Evolutionary conservation across 2,329 filamentous ascomycete genomes (phyloP), one percentile per base, ranked within the genome.

Genomic region (Penicillium sp.): DNA sequence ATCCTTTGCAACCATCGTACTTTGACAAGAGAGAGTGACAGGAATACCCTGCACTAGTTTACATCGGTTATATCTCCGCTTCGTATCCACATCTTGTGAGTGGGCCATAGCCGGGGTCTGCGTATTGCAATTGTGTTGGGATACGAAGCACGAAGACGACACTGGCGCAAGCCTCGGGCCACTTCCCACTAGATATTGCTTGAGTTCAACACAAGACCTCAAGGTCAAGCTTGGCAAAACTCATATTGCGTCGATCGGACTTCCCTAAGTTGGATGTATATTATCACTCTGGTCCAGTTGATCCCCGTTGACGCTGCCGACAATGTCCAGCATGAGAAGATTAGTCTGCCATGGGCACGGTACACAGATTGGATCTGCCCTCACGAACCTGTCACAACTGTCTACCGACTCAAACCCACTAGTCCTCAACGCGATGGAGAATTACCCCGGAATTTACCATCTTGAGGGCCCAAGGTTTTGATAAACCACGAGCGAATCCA

Each of bases 141-240:
- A 36, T 36, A 45, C 42, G 2, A 42, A 45, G 26, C 23, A 45
- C 42, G 2, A 42, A 45, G 26, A 33, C 16, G 12, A 10, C 24
- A 26, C 18, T 10, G 50, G 34, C 18, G 33, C 28, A 39, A 26
- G 26, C 45, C 18, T 29, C 42, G 45, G 42, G 39, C 23, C 38
- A 39, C 18, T 39, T 16, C 44, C 16, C 44, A 34, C 45, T 45
- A 33, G 56, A 49, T 54, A 52, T 57, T 59, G 56, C 56, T 59
- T 57, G 49, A 59, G 29, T 45, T 34, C 24, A 46, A 39, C 31
- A 45, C 49, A 44, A 51, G 52, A 31, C 42, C 51, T 49, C 23
- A 41, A 8, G 24, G 46, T 9, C 46, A 45, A 23, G 10, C 54
- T 55, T 59, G 54, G 54, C 57, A 21, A 43, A 33, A 45, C 28